Evolutionary conservation across 2,329 filamentous ascomycete genomes (phyloP).

Genomic region (Fusarium redolens): DNA sequence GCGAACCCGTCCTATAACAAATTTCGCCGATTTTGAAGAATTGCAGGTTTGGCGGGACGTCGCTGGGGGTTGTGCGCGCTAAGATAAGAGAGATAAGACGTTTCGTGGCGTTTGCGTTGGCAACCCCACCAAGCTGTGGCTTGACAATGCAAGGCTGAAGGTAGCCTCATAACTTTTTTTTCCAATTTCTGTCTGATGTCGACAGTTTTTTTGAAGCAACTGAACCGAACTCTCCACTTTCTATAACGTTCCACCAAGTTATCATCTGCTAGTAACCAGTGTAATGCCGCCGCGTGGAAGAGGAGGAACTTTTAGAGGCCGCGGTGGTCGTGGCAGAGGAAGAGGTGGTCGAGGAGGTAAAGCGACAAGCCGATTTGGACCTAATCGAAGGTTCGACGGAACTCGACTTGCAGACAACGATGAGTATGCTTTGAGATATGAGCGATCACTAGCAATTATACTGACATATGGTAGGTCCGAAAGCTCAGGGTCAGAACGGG

Average conservation of each 20-base stretch:
- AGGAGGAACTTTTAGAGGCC: constrained; percentile 49
- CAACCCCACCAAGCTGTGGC: constrained; percentile 50
- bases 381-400: constrained; percentile 52
- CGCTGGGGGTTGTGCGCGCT: constrained; percentile 65
- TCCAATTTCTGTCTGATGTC: not conserved
- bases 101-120: constrained; percentile 46
- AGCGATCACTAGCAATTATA: not conserved
- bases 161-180: constrained; percentile 50
- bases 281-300: constrained; percentile 52
- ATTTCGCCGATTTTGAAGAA: constrained; percentile 58
- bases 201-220: not conserved
- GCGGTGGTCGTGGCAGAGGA: constrained; percentile 45
- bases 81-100: constrained; percentile 56
- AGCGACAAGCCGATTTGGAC: constrained; percentile 52
- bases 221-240: not conserved
- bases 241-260: not conserved
- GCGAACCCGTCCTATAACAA: constrained; percentile 49
- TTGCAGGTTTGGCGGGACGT: constrained; percentile 55
- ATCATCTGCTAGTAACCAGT: rapidly evolving
- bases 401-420: constrained; percentile 51
- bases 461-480: constrained; percentile 28
- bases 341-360: constrained; percentile 49
- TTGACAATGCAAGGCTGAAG: constrained; percentile 52
- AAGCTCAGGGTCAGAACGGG: constrained; percentile 45
- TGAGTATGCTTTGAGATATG: constrained; percentile 46